These are phyloP conservation scores for Besnoitia besnoiti DNA, from an alignment of 169 alveolate species.

Conservation along the genomic window DNA sequence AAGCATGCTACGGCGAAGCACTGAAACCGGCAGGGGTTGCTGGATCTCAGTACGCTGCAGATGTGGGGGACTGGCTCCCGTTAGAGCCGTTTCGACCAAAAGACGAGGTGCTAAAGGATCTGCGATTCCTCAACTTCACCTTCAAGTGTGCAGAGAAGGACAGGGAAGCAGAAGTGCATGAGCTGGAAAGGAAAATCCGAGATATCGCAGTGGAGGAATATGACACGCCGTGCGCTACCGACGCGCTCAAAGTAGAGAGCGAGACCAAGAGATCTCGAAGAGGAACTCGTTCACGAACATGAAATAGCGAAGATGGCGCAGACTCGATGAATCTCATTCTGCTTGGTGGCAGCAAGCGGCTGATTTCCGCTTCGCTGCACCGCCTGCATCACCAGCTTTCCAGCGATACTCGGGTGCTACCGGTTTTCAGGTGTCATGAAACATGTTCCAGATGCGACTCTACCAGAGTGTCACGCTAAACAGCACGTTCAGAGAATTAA, in stretches of 20 bases:
- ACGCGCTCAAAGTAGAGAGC: background rate
- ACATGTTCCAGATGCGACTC: no score
- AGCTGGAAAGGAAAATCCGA: background rate
- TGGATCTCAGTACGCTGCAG: background rate
- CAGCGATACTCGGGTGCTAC: no score
- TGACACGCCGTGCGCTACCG: background rate
- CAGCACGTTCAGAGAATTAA: no score
- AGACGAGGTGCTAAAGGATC: conserved; percentile 15
- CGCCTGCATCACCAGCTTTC: no score
- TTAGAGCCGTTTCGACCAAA: background rate
- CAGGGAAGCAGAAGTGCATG: background rate
- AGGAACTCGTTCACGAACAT: background rate
- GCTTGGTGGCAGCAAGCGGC: no score
- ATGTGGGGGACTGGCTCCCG: background rate
- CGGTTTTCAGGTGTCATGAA: no score
- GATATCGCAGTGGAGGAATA: background rate
- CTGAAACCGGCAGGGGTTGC: background rate
- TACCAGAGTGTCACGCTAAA: no score
- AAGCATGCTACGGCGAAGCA: no score
- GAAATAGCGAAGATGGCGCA: background rate
- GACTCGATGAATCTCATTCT: no score
- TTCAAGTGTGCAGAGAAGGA: conserved; percentile 8
- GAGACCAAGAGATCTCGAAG: background rate
- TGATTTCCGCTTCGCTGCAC: no score
- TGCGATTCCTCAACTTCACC: conserved; percentile 24